Evolutionary conservation across 202 grass and related monocot species (phyloP), one percentile per base, ranked within the genome.

Genomic region (Digitaria exilis): DNA sequence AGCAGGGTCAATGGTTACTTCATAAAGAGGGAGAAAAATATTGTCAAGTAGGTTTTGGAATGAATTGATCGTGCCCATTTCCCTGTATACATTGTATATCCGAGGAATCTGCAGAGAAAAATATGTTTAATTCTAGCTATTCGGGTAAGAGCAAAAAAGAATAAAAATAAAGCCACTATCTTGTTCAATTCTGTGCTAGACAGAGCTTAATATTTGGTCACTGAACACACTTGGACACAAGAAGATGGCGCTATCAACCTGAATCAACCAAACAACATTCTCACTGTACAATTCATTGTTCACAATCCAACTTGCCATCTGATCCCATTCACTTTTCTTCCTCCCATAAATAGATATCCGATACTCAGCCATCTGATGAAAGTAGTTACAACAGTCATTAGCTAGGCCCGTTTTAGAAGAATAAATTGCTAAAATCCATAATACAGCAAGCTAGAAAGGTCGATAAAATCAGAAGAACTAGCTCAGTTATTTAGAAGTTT

Each of bases 291-390:
- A 55, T 67, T 97, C 91, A 69, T 97, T 93, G 69, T 97, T 97
- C 68, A 97, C 95, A 82, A 97, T 97, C 95, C 95, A 97, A 80
- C 92, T 97, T 75, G 95, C 95, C 80, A 93, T 91, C 71, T 97
- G 95, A 80, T 97, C 95, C 95, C 95, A 97, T 85, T 97, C 95
- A 78, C 95, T 97, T 91, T 97, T 94, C 80, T 97, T 97, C 86
- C 95, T 93, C 80, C 95, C 95, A 44, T 97, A 97, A 77, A 97
- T 91, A 66, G 92, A 97, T 87, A 97, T 82, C 18, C 95, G 79
- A 90, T 97, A 95, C 71, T 97, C 95, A 48, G 95, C 92, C 92
- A 93, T 97, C 95, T 97, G 70, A 86, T 61, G 24, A 77, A 83
- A 51, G 39, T 26, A 55, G 35, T 67, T 73, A 32, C 29, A 65